These are phyloP conservation scores for Coelastrella sp. DNA, from an alignment of 139 green algal species.

Conservation along the genomic window DNA sequence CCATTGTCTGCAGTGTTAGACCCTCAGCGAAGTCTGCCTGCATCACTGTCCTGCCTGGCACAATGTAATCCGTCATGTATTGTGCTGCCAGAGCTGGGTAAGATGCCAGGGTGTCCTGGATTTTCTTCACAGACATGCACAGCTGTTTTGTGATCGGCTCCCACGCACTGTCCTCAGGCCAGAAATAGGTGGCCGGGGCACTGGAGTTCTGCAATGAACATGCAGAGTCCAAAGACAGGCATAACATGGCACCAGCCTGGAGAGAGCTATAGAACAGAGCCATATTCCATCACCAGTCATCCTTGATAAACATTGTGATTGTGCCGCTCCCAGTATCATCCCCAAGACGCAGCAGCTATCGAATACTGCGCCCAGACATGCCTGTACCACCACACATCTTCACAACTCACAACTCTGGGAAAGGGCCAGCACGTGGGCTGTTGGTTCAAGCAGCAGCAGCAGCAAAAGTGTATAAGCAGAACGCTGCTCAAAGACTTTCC, in stretches of 20 bases:
- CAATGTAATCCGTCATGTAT: not conserved
- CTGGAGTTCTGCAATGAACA: not conserved
- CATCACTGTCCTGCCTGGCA: not conserved
- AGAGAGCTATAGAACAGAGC: too few relatives aligned
- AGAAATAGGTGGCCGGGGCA: not conserved
- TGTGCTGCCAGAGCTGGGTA: not conserved
- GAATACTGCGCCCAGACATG: too few relatives aligned
- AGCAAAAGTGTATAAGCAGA: not conserved
- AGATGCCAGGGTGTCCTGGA: not conserved
- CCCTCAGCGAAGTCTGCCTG: not conserved
- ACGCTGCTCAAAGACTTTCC: not conserved
- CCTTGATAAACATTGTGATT: too few relatives aligned
- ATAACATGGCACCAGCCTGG: not conserved
- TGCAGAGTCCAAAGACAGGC: not conserved
- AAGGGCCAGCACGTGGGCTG: too few relatives aligned
- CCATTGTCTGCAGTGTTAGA: not conserved
- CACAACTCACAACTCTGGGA: too few relatives aligned
- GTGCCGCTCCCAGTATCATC: too few relatives aligned
- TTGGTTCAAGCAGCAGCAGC: too few relatives aligned
- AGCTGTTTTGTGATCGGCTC: not conserved
- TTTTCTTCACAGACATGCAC: slow-evolving; percentile 9
- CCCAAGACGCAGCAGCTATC: too few relatives aligned
- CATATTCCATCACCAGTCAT: too few relatives aligned
- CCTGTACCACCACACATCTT: too few relatives aligned
- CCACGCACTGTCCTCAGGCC: not conserved